Evolutionary conservation across 805 yeast species (phyloP), one percentile per base, ranked within the genome.

Genomic region (Saitoella complicata): DNA sequence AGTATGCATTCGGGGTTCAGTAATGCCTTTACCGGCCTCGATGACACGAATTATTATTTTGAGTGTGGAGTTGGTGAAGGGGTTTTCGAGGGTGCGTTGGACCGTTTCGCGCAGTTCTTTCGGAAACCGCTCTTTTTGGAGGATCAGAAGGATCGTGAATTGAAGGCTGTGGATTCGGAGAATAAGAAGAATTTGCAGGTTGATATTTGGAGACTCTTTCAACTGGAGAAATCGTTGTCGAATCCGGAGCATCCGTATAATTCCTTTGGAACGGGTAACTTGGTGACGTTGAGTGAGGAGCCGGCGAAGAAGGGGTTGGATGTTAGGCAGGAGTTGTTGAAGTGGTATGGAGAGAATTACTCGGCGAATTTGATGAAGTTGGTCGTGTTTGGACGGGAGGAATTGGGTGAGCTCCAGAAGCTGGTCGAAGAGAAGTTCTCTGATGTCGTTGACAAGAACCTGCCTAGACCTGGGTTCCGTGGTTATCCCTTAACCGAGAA

Each of bases 131-230:
- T 88, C 53, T 88, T 88, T 53, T 63, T 66, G 43, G 63, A 69
- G 45, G 68, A 75, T 50, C 79, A 95, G 57, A 83, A 85, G 57
- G 95, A 86, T 57, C 71, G 96, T 45, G 98, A 88, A 62, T 81
- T 88, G 54, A 75, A 77, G 50, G 97, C 97, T 1, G 97, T 88
- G 7, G 95, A 88, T 61, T 81, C 94, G 36, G 98, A 88, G 64
- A 85, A 88, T 66, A 88, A 86, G 60, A 88, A 91, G 65, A 88
- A 88, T 59, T 66, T 91, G 43, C 97, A 88, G 61, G 80, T 72
- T 58, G 98, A 88, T 61, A 58, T 64, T 39, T 86, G 97, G 96
- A 74, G 97, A 55, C 63, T 84, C 41, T 78, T 79, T 55, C 97
- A 88, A 63, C 67, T 88, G 43, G 87, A 82, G 45, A 81, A 83